Conservation (phyloP, 352 stramenopile genomes). For the Globisporangium carolinianum region DNA sequence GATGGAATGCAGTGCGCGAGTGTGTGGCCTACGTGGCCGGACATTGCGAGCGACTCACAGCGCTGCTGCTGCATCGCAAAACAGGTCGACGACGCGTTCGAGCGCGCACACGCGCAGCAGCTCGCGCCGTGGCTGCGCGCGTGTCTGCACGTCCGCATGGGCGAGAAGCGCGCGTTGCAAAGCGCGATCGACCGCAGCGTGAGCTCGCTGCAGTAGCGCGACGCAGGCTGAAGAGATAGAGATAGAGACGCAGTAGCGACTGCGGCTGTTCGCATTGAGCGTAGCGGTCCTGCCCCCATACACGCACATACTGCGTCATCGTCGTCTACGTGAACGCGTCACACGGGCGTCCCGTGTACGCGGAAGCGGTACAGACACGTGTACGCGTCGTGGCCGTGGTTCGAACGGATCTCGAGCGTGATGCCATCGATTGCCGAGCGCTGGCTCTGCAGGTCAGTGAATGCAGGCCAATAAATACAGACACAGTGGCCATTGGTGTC, state of each 20-base stretch:
- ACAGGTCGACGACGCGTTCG: constrained; percentile 47
- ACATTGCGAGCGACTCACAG: too few species aligned
- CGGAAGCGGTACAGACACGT: constrained; percentile 89
- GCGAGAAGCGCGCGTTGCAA: constrained; percentile 44
- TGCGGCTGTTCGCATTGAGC: too few species aligned
- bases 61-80: too few species aligned
- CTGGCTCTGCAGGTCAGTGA: constrained; percentile 22
- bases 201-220: neutral
- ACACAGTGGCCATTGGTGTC: neutral
- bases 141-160: constrained; percentile 60
- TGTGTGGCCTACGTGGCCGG: too few species aligned
- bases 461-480: neutral
- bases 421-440: constrained; percentile 54
- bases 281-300: neutral
- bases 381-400: constrained; percentile 80
- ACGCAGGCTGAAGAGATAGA: neutral
- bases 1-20: too few species aligned
- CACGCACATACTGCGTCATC: neutral
- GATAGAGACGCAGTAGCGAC: neutral
- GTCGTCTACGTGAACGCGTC: neutral
- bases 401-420: constrained; percentile 71
- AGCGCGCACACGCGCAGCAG: constrained; percentile 30
- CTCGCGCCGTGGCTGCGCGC: constrained; percentile 59
- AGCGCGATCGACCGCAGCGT: constrained; percentile 11
- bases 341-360: constrained; percentile 49